Evolutionary conservation across 495 filamentous ascomycete genomes (phyloP), one percentile per base, ranked within the genome.

Genomic region (Aspergillus cristatus): DNA sequence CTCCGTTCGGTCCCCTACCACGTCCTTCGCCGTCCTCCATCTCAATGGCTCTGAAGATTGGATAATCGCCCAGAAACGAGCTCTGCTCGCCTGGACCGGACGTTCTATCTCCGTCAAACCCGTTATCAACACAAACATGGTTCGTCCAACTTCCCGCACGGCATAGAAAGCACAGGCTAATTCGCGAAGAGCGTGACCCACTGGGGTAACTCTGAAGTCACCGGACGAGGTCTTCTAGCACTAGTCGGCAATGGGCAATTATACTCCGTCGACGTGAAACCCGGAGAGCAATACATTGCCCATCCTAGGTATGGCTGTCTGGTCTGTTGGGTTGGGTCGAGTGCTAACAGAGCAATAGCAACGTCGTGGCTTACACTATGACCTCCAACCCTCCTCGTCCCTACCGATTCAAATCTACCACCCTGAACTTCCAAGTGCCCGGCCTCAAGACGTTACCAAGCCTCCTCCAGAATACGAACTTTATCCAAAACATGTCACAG

Each of bases 41-140:
- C 75, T 98, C 25, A 85, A 98, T 69, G 91, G 91, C 18, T 85
- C 86, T n/a, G 75, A 83, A 41, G 91, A 98, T 65, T 98, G 93
- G 91, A 87, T 90, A 70, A 64, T 98, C 18, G 71, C 83, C 8
- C 89, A 94, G 55, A 70, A 84, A 35, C 78, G 82, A 42, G 86
- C 85, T 7, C 69, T 98, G 38, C 71, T 96, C 8, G 93, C 91
- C 38, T 98, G 91, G 91, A 93, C 87, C n/a, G 91, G 91, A 18
- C 80, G 89, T 54, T 85, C 86, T 2, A 68, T 98, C 16, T 63
- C 72, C 12, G 71, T 91, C 10, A 72, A 71, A 16, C 90, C 91
- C 1, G 79, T 72, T 18, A 65, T 89, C 32, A 88, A 87, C 42
- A 69, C 68, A 20, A 79, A 71, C 41, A 67, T 96, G 64, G 81